phyloP scores from a whole-genome alignment of 306 rosid genomes.

The Malus asiatica region DNA sequence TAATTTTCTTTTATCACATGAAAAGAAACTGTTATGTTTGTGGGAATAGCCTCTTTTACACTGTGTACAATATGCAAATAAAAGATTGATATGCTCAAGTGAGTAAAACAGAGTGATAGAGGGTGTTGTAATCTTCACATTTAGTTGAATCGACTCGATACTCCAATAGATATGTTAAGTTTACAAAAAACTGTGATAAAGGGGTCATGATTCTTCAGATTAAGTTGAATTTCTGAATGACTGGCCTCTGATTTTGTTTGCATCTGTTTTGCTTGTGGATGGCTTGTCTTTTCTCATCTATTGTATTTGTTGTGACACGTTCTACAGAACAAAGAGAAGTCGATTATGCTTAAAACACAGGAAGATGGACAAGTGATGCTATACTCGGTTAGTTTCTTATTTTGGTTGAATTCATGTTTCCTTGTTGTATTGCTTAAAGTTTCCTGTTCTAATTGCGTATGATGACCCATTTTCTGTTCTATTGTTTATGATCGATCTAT shows the following conservation, averaged over 20 bases:
- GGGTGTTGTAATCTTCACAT: neutral
- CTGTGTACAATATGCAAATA: neutral
- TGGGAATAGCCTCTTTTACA: neutral
- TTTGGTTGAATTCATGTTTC: slow-evolving; percentile 2
- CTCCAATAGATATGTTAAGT: neutral
- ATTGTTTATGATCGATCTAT: slow-evolving; percentile 7
- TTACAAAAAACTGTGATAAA: slow-evolving; percentile 4
- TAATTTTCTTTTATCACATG: neutral
- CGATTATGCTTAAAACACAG: slow-evolving; percentile 73
- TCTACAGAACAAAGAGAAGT: slow-evolving; percentile 79
- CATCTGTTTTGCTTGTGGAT: neutral
- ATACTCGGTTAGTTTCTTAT: slow-evolving; percentile 24
- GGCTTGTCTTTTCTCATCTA: neutral
- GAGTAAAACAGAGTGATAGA: slow-evolving; percentile 3
- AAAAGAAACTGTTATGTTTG: neutral
- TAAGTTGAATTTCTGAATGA: neutral
- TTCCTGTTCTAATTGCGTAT: slow-evolving; percentile 14
- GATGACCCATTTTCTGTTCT: slow-evolving; percentile 17
- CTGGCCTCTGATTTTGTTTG: neutral
- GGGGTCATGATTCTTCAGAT: neutral
- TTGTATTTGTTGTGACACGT: slow-evolving; percentile 3
- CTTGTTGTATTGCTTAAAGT: neutral
- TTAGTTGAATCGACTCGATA: neutral
- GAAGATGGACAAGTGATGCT: slow-evolving; percentile 86
- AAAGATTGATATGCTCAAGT: neutral